Evolutionary conservation across 108 stramenopile genomes (phyloP).

Genomic region (Cyclotella atomus): DNA sequence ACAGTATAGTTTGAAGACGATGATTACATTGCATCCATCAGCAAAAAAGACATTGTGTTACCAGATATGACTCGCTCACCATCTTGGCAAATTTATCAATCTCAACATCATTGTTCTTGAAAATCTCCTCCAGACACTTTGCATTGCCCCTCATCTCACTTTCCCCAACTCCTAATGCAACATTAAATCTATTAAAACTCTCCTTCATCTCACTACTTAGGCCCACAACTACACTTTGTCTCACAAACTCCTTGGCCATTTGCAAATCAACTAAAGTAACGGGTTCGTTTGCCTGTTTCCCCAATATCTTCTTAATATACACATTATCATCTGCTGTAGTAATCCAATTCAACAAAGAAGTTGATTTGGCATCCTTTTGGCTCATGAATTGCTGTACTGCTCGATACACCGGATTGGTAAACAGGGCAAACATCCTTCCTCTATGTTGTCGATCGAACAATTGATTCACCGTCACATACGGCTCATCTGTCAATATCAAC

Average conservation of each 20-base stretch:
- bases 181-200: slow-evolving; percentile 16
- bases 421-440: slow-evolving; percentile 4
- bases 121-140: not conserved
- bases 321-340: not conserved
- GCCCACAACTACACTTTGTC: slow-evolving; percentile 13
- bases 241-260: slow-evolving; percentile 16
- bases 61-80: not conserved
- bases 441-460: not conserved
- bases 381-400: not conserved
- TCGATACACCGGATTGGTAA: slow-evolving; percentile 1
- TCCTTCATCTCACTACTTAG: slow-evolving; percentile 7
- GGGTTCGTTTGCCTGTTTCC: not conserved
- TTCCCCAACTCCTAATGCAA: not conserved
- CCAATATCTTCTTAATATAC: not conserved
- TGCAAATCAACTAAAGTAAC: slow-evolving; percentile 9
- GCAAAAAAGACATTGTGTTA: not conserved
- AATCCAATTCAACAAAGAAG: not conserved
- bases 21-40: not conserved
- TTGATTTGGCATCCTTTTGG: not conserved
- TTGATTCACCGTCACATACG: not conserved
- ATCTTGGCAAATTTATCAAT: not conserved
- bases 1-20: not conserved
- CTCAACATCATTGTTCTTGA: not conserved
- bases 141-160: not conserved
- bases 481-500: slow-evolving; percentile 8